phyloP scores from a whole-genome alignment of 345 rosid genomes.

The thale cress (Arabidopsis thaliana) region TAIR10.1 NC_003076.8:5402001-5402500 shows the following conservation, averaged over 20 bases:
- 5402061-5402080: constrained; percentile 10
- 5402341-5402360: too few species aligned
- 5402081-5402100: constrained; percentile 89
- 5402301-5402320: too few species aligned
- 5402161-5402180: constrained; percentile 77
- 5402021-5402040: neutral
- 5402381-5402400: constrained; percentile 61
- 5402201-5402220: constrained; percentile 73
- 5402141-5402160: constrained; percentile 70
- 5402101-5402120: constrained; percentile 80
- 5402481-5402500: neutral
- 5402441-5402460: constrained; percentile 79
- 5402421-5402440: constrained; percentile 78
- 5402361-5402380: neutral
- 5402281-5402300: too few species aligned
- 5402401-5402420: constrained; percentile 74
- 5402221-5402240: constrained; percentile 75
- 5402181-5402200: constrained; percentile 69
- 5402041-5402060: neutral
- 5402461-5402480: constrained; percentile 82
- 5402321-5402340: too few species aligned
- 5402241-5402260: constrained; percentile 44
- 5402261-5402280: too few species aligned
- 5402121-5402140: constrained; percentile 56
- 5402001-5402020: constrained; percentile 1